Percentiles rank a stretch among this genome's conserved stretches.
Evolutionary conservation across 108 stramenopile species (phyloP).

Genomic region (Skeletonema potamos): DNA sequence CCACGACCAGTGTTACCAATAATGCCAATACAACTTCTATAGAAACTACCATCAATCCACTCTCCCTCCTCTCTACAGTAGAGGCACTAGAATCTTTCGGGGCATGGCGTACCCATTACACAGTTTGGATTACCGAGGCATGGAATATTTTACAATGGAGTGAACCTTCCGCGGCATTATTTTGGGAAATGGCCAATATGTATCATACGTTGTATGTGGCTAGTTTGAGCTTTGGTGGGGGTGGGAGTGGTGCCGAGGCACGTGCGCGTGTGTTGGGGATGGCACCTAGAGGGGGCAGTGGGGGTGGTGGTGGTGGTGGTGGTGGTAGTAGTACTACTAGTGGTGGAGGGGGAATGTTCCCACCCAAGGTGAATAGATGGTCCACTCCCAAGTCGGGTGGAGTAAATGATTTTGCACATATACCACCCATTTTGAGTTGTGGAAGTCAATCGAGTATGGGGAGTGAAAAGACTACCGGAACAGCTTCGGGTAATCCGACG

Average conservation of each 20-base stretch:
- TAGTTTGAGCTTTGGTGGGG: conserved; percentile 45
- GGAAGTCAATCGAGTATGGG: conserved; percentile 79
- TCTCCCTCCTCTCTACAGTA: conserved; percentile 35
- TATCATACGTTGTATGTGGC: conserved; percentile 85
- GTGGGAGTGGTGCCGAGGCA: conserved; percentile 31
- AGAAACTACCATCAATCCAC: neutral
- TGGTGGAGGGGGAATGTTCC: neutral
- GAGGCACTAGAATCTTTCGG: conserved; percentile 39
- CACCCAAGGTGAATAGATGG: neutral
- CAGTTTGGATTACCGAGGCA: conserved; percentile 91
- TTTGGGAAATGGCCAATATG: conserved; percentile 97
- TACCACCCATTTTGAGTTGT: conserved; percentile 86
- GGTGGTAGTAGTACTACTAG: neutral
- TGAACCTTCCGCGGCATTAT: conserved; percentile 86
- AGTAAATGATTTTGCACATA: conserved; percentile 30
- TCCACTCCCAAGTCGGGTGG: neutral
- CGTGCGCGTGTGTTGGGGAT: conserved; percentile 10
- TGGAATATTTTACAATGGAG: conserved; percentile 90
- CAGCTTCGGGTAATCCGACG: neutral
- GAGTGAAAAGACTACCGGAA: conserved; percentile 49
- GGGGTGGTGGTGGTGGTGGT: neutral
- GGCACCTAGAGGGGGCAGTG: conserved; percentile 3
- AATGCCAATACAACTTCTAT: neutral
- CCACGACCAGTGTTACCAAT: conserved; percentile 6
- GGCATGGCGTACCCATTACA: conserved; percentile 70